These are phyloP conservation scores for Perilla frutescens DNA, from an alignment of 257 asterid species.

Conservation along the genomic window DNA sequence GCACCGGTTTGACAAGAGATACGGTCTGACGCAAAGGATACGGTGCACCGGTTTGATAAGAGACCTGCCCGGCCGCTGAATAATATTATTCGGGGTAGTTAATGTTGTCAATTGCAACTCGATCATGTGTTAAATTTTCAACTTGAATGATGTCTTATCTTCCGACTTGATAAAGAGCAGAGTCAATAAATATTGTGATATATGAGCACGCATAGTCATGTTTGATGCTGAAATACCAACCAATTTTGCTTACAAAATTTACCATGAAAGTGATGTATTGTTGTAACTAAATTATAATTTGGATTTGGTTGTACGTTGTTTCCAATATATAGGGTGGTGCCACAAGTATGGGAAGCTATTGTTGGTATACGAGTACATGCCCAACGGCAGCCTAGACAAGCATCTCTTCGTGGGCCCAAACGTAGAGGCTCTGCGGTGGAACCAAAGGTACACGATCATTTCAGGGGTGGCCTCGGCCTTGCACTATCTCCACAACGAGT, in stretches of 20 bases:
- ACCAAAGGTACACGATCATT: conserved; percentile 60
- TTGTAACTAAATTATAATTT: no score
- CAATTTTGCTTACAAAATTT: neutral
- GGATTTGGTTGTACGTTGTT: no score
- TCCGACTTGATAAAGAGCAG: neutral
- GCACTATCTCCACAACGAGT: conserved; percentile 89
- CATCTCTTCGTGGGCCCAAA: conserved; percentile 68
- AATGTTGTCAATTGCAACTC: neutral
- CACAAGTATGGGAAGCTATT: conserved; percentile 82
- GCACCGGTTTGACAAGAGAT: no score
- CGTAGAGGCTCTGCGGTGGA: conserved; percentile 60
- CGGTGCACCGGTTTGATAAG: no score
- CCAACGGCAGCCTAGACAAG: conserved; percentile 81
- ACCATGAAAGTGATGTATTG: conserved; percentile 9
- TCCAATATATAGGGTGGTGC: conserved; percentile 74
- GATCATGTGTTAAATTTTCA: no score
- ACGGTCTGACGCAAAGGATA: no score
- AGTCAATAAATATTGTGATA: conserved; percentile 24
- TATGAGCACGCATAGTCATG: conserved; percentile 6
- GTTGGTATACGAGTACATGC: conserved; percentile 91
- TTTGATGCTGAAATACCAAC: conserved; percentile 28
- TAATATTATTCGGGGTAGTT: no score
- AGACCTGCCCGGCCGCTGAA: no score
- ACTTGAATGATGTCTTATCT: neutral
- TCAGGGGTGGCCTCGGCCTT: conserved; percentile 85